Conservation (phyloP, 306 rosid genomes). For the Oxytropis ochrocephala region DNA sequence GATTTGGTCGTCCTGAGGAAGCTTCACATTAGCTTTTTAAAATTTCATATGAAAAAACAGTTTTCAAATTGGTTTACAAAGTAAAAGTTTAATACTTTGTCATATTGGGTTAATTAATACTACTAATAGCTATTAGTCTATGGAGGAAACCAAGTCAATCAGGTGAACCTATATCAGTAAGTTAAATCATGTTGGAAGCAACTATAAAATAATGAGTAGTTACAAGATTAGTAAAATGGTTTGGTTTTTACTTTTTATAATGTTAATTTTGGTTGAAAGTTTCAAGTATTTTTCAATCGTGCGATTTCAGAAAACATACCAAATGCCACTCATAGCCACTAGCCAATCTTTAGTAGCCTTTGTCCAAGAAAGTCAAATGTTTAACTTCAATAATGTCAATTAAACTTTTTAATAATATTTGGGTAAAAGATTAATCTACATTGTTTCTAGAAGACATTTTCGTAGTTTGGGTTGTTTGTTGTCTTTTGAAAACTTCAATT, state of each 20-base stretch:
- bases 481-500: neutral
- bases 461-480: neutral
- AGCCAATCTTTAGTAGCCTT: neutral
- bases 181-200: neutral
- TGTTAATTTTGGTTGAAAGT: neutral
- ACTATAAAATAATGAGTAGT: neutral
- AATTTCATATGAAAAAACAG: too few species aligned
- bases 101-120: neutral
- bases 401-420: neutral
- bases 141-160: neutral
- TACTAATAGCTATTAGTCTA: too few species aligned
- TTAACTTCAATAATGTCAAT: neutral
- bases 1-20: too few species aligned
- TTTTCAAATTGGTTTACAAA: neutral
- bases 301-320: neutral
- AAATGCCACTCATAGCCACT: conserved; percentile 22
- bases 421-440: neutral
- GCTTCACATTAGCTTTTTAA: too few species aligned
- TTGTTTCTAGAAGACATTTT: neutral
- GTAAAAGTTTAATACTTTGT: neutral
- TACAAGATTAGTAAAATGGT: neutral
- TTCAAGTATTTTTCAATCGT: conserved; percentile 23
- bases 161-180: neutral
- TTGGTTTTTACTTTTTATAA: neutral
- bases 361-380: conserved; percentile 23